Base-by-base conservation (phyloP, 805 yeast species). In the Pichia manshurica region DNA sequence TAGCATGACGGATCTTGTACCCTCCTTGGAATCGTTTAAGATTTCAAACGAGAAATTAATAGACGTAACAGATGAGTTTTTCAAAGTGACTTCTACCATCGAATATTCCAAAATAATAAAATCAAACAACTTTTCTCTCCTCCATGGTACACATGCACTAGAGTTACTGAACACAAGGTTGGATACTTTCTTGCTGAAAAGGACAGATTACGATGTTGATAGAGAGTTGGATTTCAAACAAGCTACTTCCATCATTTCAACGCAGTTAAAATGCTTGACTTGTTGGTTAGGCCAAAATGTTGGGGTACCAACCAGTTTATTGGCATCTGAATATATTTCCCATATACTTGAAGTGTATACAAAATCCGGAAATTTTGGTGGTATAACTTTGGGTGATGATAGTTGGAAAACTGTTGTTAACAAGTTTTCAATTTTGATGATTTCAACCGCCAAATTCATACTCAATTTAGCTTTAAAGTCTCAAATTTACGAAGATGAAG, bases 131-230 rank as follows among this genome's bases (percentile, higher is more conserved):
- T 87, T 88, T 65, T 77, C 80, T 46, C 71, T 91, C 40, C 70
- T 84, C 52, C 88, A 87, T 56, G 95, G 96, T 0, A 86, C 96
- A 1, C 82, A 90, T 54, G 96, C 98, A 0, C 68, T 88, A 51
- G 98, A 90, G 62, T 74, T 83, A 13, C 72, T 80, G 48, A 87
- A 87, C 60, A 69, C 72, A 10, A 78, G 77, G 52, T 71, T 91
- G 56, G 99, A 91, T 61, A 80, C 96, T 0, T 88, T 91, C 2
- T 57, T 85, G 46, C 72, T 86, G n/a, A 57, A 64, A 25, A 62
- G 79, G 32, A 50, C 70, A 5, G 49, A 58, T 0, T 82, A 78
- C 56, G 78, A 77, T 54, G 64, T 78, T 19, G 2, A 5, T 67
- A 65, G 31, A 53, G 68, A 3, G 69, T 12, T 67, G 1, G 31